Conservation (phyloP, 2,329 filamentous ascomycete genomes). For the Aspergillus sojae region DNA sequence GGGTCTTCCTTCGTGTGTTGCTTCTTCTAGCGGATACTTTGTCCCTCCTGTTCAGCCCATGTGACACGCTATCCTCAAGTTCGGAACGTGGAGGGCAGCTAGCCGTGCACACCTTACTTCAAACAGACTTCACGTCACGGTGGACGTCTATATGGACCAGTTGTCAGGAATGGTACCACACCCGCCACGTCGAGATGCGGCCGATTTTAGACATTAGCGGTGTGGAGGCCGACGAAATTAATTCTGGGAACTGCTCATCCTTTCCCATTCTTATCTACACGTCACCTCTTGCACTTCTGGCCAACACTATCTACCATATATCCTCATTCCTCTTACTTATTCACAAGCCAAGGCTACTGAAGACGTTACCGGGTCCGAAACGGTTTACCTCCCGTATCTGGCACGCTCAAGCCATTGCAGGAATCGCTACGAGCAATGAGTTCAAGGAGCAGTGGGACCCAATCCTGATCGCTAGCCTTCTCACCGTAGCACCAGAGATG, state of each 20-base stretch:
- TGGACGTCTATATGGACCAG: slow-evolving; percentile 30
- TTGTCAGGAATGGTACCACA: slow-evolving; percentile 30
- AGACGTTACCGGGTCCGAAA: slow-evolving; percentile 25
- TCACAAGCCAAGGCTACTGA: slow-evolving; percentile 27
- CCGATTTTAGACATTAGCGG: slow-evolving; percentile 29
- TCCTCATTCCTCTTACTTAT: slow-evolving; percentile 25
- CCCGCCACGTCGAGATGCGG: slow-evolving; percentile 23
- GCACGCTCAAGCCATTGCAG: slow-evolving; percentile 30
- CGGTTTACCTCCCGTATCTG: slow-evolving; percentile 29
- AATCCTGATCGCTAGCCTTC: slow-evolving; percentile 24
- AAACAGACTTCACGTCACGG: slow-evolving; percentile 24
- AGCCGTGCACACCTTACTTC: not conserved
- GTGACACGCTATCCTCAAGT: slow-evolving; percentile 17
- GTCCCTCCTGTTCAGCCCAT: slow-evolving; percentile 16
- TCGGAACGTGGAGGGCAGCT: not conserved
- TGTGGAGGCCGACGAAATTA: slow-evolving; percentile 27
- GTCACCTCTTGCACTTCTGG: slow-evolving; percentile 30
- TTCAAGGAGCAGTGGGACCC: slow-evolving; percentile 29
- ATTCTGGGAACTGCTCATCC: slow-evolving; percentile 24
- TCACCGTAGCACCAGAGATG: slow-evolving; percentile 26
- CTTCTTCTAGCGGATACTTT: slow-evolving; percentile 24
- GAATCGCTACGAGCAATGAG: slow-evolving; percentile 28
- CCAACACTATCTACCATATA: slow-evolving; percentile 28
- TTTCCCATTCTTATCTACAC: slow-evolving; percentile 31
- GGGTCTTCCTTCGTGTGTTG: slow-evolving; percentile 23